A percentile compares a stretch with the other conserved stretches of the same genome.
Conservation (phyloP, 1,284 basidiomycete species). For the Pascua sp. region DNA sequence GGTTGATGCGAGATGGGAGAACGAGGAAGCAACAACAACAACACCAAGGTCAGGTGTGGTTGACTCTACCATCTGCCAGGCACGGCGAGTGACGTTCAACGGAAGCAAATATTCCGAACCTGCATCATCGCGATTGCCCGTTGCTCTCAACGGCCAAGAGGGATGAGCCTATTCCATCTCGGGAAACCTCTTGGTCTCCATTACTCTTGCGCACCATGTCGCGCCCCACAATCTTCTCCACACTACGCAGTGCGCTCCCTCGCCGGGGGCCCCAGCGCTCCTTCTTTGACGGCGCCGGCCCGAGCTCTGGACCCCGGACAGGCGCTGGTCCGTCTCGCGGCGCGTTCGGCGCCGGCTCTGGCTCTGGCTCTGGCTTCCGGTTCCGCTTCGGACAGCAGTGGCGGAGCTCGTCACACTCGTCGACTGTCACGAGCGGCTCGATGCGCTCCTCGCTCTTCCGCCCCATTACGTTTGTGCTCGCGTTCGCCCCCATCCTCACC, state of each 20-base stretch:
- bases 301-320: no score
- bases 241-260: constrained; percentile 12
- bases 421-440: constrained; percentile 12
- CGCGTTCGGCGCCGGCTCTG: not conserved
- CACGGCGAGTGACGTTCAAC: not conserved
- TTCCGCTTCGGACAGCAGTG: not conserved
- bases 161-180: not conserved
- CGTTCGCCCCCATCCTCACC: constrained; percentile 83
- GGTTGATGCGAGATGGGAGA: not conserved
- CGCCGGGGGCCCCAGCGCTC: not conserved
- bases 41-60: no score
- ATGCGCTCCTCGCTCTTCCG: constrained; percentile 22
- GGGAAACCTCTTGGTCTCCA: not conserved
- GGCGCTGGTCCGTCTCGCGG: not conserved
- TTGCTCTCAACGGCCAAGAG: not conserved
- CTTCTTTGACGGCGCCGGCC: not conserved
- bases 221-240: constrained; percentile 12
- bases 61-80: no score
- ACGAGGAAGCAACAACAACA: constrained; percentile 6
- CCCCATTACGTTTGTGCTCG: constrained; percentile 73
- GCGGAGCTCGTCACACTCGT: not conserved
- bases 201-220: constrained; percentile 11
- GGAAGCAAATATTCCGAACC: constrained; percentile 7
- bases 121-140: not conserved
- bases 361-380: constrained; percentile 3